Conservation (phyloP, 2,329 filamentous ascomycete species). For the Trichoderma sp. region DNA sequence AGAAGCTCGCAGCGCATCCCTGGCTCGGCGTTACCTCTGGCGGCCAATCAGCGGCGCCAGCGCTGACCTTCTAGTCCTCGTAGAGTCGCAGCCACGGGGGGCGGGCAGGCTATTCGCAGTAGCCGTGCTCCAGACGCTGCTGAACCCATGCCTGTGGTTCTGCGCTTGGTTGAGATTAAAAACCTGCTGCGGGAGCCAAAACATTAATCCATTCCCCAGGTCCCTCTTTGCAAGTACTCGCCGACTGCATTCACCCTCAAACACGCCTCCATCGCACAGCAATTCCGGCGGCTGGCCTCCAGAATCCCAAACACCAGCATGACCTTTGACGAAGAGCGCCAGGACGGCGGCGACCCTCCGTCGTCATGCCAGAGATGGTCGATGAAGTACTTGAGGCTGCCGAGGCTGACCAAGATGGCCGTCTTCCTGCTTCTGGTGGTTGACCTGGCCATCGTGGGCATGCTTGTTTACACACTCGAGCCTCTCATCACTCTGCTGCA, state of each 20-base stretch:
- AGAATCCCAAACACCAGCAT: neutral
- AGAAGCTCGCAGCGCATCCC: slow-evolving; percentile 12
- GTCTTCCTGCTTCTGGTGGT: neutral
- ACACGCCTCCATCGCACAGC: neutral
- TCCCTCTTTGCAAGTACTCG: neutral
- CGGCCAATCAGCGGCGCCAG: slow-evolving; percentile 4
- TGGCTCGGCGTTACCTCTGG: neutral
- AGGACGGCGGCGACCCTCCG: neutral
- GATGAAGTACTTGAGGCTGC: neutral
- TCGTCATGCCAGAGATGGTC: slow-evolving; percentile 5
- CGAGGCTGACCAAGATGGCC: slow-evolving; percentile 3
- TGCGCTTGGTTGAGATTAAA: neutral
- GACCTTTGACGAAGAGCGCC: slow-evolving; percentile 12
- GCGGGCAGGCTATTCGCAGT: neutral
- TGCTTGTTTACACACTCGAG: slow-evolving; percentile 12
- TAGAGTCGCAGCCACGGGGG: neutral
- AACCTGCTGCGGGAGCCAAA: neutral
- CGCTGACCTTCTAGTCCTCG: neutral
- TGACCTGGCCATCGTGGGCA: slow-evolving; percentile 8
- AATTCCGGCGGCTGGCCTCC: neutral
- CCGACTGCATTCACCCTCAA: neutral
- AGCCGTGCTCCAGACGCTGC: neutral
- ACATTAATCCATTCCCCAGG: neutral
- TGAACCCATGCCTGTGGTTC: neutral
- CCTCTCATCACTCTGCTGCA: slow-evolving; percentile 15